phyloP scores from a whole-genome alignment of 2,329 filamentous ascomycete genomes.

The Pleoardoris graminearum region DNA sequence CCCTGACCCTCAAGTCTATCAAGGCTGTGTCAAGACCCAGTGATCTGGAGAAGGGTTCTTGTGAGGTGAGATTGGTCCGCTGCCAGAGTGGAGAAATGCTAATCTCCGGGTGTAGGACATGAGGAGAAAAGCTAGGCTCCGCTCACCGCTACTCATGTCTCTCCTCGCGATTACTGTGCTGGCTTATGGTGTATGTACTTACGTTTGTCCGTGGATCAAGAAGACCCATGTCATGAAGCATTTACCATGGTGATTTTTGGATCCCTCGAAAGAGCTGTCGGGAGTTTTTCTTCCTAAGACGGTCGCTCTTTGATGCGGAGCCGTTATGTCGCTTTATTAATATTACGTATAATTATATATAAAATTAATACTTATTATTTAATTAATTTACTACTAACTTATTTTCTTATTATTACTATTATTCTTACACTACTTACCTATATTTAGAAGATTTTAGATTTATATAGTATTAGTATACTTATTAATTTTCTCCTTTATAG shows the following conservation, averaged over 20 bases:
- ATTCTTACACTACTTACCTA: no score
- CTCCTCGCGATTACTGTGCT: neutral
- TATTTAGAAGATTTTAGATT: no score
- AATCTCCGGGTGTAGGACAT: neutral
- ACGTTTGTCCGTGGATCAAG: constrained; percentile 1
- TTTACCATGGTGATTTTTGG: neutral
- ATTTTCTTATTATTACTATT: no score
- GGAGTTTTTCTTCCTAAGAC: no score
- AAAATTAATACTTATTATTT: no score
- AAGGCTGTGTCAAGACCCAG: constrained; percentile 46
- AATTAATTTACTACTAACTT: no score
- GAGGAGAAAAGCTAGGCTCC: constrained; percentile 1
- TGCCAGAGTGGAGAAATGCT: neutral
- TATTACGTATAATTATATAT: no score
- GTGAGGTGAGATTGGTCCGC: constrained; percentile 6
- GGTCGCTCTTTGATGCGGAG: no score
- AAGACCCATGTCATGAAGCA: neutral
- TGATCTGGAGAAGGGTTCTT: constrained; percentile 32
- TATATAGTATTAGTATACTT: no score
- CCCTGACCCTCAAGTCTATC: constrained; percentile 59
- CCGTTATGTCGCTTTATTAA: no score
- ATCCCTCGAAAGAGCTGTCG: no score
- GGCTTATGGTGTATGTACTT: neutral
- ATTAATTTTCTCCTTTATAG: no score
- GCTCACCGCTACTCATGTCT: neutral